Evolutionary conservation across 495 filamentous ascomycete genomes (phyloP), one percentile per base, ranked within the genome.

Genomic region (Penicillium coffeae): DNA sequence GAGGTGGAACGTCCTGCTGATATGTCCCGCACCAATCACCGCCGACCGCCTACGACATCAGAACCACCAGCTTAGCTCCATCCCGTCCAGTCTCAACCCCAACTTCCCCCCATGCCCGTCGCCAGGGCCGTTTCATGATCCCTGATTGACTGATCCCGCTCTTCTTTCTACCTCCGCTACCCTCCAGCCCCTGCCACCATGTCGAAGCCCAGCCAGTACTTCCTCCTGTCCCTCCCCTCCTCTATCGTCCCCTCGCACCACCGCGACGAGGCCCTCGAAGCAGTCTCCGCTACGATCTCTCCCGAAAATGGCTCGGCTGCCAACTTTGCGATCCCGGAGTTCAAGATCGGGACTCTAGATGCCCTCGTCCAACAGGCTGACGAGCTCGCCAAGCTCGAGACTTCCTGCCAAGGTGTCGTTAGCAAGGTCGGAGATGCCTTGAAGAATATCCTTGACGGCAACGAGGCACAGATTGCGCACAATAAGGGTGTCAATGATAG

Each of bases 341-440:
- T 98, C 77, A 98, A 97, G 73, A 95, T 98, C 67, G 93, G 93
- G 42, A 95, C 93, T 1, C 77, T 98, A 40, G 93, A 98, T 69
- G 89, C 87, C 35, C 74, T 98, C n/a, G 90, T 98, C 20, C 88
- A 94, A 71, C 92, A 98, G 63, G 93, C 93, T 32, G 93, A 98
- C 63, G 92, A 96, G 60, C 74, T 98, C 35, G 79, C 85, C 27
- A 98, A 97, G 80, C 82, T 98, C 21, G 86, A 89, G 50, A 58
- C 71, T 10, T 77, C 79, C 22, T 95, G 90, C 57, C 86, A 91
- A 69, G 82, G 75, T 37, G 88, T 95, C 8, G 90, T 95, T 34
- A 76, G 74, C 38, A 96, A 96, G 70, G 87, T 97, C 33, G 84
- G 82, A 48, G 93, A 98, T 62, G 87, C 89, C 38, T 67, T 98